Evolutionary conservation across 1,284 basidiomycete genomes (phyloP).

Genomic region (Cryptococcus sp.): DNA sequence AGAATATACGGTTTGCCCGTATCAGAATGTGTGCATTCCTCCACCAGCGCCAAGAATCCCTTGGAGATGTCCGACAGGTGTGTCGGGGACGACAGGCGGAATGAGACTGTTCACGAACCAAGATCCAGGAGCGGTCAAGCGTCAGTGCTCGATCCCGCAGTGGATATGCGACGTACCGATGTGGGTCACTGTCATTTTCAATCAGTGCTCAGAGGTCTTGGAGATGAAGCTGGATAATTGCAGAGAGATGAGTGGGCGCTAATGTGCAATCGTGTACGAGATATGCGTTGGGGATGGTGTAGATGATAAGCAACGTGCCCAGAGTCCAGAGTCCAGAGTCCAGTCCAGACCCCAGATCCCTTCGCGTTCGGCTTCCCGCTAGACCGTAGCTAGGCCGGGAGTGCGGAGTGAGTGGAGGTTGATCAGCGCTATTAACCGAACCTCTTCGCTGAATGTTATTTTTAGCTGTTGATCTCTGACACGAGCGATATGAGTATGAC

Average conservation of each 20-base stretch:
- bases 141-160: neutral
- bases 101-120: conserved; percentile 34
- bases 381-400: too few species aligned
- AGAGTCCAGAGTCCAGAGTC: too few species aligned
- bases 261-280: too few species aligned
- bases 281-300: too few species aligned
- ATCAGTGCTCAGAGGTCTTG: too few species aligned
- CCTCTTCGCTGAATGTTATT: neutral
- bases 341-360: too few species aligned
- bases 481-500: neutral
- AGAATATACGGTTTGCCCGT: conserved; percentile 34
- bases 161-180: conserved; percentile 17
- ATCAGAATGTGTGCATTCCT: conserved; percentile 28
- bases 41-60: conserved; percentile 32
- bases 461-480: neutral
- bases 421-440: too few species aligned
- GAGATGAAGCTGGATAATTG: too few species aligned
- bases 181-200: conserved; percentile 22
- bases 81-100: conserved; percentile 30
- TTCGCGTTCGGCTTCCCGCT: too few species aligned
- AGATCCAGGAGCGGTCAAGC: neutral
- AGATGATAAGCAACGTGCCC: too few species aligned
- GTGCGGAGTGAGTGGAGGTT: too few species aligned
- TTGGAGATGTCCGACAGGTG: conserved; percentile 21
- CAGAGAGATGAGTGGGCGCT: too few species aligned